Evolutionary conservation across 2,329 filamentous ascomycete genomes (phyloP), one percentile per base, ranked within the genome.

Genomic region (Neonectria sp.): DNA sequence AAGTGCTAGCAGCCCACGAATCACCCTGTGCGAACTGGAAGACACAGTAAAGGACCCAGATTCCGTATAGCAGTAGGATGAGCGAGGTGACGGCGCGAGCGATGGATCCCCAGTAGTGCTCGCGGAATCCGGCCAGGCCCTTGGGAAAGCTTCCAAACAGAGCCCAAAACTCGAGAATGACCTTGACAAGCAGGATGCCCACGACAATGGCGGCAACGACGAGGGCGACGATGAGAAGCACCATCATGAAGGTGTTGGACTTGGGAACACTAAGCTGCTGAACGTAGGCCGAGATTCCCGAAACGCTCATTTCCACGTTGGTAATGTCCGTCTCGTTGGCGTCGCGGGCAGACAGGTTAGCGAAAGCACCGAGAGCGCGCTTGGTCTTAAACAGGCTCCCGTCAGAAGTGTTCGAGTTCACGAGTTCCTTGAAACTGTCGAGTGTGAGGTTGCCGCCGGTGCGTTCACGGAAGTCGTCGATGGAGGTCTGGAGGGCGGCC

Each of bases 91-190:
- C 93, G 17, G 95, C 92, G 68, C 95, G 93, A 52, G 92, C 93
- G 79, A 99, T 92, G 62, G 95, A 90, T 72, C 93, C 93, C 96
- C 96, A 98, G 85, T 98, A 98, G 80, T 97, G 93, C 83, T 97
- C 93, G 72, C 96, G 93, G 88, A 98, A 98, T 52, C 92, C 91
- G 17, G 90, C 85, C 64, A 98, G 88, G 40, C 89, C 88, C 77
- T 94, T 87, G 13, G 96, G 95, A 78, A 98, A 97, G 67, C 86
- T 93, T 71, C 93, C 95, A 72, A 93, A 95, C n/a, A 98, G 85
- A 17, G 95, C 92, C 94, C 95, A 98, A 45, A 90, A 85, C 82
- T 98, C 96, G 57, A 99, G 89, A 58, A 98, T 90, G 65, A 97
- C 90, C 85, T 98, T 99, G 82, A 97, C 88, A 6, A 98, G 88